A percentile compares a stretch with the other conserved stretches of the same genome.
Conservation (phyloP, 176 grass and related monocot species). For the Phragmites australis region DNA sequence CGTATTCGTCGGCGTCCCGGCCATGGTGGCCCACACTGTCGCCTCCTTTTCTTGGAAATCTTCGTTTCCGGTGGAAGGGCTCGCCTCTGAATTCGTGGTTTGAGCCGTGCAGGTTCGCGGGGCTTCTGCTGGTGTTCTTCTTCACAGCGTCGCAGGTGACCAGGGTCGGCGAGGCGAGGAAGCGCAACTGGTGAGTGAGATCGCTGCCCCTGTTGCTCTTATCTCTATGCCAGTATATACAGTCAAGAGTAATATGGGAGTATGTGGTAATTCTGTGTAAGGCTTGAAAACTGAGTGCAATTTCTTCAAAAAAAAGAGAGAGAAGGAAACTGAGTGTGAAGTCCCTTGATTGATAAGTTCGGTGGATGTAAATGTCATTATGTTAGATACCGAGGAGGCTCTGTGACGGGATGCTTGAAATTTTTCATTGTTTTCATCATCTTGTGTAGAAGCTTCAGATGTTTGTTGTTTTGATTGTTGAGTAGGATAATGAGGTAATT, state of each 20-base stretch:
- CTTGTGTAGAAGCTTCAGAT: background rate
- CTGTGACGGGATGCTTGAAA: background rate
- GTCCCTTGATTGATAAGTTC: background rate
- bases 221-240: background rate
- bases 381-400: background rate
- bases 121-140: constrained; percentile 87
- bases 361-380: background rate
- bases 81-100: background rate
- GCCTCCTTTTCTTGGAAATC: constrained; percentile 4
- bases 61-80: background rate
- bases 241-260: background rate
- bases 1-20: constrained; percentile 70
- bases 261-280: background rate
- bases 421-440: background rate
- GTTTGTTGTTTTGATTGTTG: background rate
- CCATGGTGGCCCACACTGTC: constrained; percentile 82
- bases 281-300: background rate
- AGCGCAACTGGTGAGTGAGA: constrained; percentile 78
- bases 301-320: too few species aligned
- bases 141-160: constrained; percentile 88
- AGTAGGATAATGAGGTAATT: background rate
- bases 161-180: constrained; percentile 78
- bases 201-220: background rate
- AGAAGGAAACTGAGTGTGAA: too few species aligned
- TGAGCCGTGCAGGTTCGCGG: constrained; percentile 59